Evolutionary conservation across 2,329 filamentous ascomycete genomes (phyloP), one percentile per base, ranked within the genome.

Genomic region (Penicillium sp.): DNA sequence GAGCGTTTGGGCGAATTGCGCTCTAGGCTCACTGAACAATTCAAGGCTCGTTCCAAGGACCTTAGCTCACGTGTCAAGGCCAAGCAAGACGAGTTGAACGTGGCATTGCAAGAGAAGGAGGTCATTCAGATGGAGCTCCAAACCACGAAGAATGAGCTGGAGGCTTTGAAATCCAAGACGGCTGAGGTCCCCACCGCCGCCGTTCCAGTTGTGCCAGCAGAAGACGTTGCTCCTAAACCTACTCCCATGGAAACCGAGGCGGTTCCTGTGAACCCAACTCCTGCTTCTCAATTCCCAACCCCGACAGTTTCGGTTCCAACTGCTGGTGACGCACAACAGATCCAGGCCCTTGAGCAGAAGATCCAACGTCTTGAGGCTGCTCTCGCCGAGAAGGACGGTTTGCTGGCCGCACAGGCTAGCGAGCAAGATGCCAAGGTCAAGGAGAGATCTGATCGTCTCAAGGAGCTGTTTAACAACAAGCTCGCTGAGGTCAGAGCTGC

Each of bases 381-480:
- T 29, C 67, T 82, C 47, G 74, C 76, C 29, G 77, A 81, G 45
- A 81, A 84, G 60, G 74, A 81, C 29, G 59, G 55, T 44, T 51
- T 55, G 60, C 69, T 46, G 74, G 72, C 78, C 36, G 74, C 79
- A 22, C 80, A 83, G 59, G 74, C 81, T 52, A 66, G 73, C 8
- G 76, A 82, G 47, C 70, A 79, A 31, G 80, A 84, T 48, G 71
- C 77, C 24, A 74, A 78, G 48, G 66, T 79, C 53, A 76, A 81
- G 45, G 73, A 78, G 53, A 70, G 73, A 10, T 69, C 77, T 1
- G 80, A 82, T 50, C 83, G 86, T 56, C 77, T 88, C 14, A 88
- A 92, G 66, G 81, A 84, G 29, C 85, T 81, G 10, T 79, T 89
- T 55, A 88, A 88, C 64, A 86, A 84, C 67, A 90, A 88, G 67